A percentile compares a stretch with the other conserved stretches of the same genome.
These are phyloP conservation scores for Trametes cingulata DNA, from an alignment of 768 basidiomycete species.

Conservation along the genomic window DNA sequence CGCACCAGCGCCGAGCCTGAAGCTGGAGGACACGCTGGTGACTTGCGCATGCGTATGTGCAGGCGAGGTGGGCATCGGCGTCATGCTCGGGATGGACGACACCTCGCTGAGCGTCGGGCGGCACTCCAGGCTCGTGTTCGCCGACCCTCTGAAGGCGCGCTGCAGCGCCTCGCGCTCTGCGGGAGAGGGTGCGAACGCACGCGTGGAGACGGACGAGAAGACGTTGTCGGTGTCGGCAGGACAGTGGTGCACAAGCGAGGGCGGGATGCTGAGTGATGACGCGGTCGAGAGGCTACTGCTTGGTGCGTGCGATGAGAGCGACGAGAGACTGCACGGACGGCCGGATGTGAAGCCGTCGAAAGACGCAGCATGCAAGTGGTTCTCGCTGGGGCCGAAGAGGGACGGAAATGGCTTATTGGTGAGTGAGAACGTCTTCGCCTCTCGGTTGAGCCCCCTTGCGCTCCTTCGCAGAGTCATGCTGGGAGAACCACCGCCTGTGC, in stretches of 20 bases:
- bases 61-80: slow-evolving; percentile 63
- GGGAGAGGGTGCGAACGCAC: slow-evolving; percentile 86
- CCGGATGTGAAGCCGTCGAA: slow-evolving; percentile 27
- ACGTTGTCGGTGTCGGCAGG: slow-evolving; percentile 26
- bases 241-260: slow-evolving; percentile 19
- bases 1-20: slow-evolving; percentile 14
- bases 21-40: slow-evolving; percentile 27
- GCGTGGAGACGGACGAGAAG: slow-evolving; percentile 46
- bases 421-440: slow-evolving; percentile 77
- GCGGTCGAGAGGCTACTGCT: slow-evolving; percentile 20
- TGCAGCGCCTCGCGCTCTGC: slow-evolving; percentile 85
- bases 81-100: slow-evolving; percentile 20
- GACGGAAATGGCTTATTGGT: slow-evolving; percentile 24
- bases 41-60: slow-evolving; percentile 47
- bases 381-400: slow-evolving; percentile 12
- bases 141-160: slow-evolving; percentile 72
- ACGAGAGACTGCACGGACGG: slow-evolving; percentile 11
- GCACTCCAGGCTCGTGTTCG: slow-evolving; percentile 74
- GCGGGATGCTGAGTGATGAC: slow-evolving; percentile 29
- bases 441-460: slow-evolving; percentile 80
- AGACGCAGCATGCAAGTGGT: slow-evolving; percentile 4
- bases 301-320: slow-evolving; percentile 9
- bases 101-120: slow-evolving; percentile 79
- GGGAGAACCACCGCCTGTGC: slow-evolving; percentile 50
- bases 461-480: slow-evolving; percentile 45